A percentile compares a stretch with the other conserved stretches of the same genome.
Evolutionary conservation across 1,284 basidiomycete genomes (phyloP).

Genomic region (Stygiomarasmius scandens): DNA sequence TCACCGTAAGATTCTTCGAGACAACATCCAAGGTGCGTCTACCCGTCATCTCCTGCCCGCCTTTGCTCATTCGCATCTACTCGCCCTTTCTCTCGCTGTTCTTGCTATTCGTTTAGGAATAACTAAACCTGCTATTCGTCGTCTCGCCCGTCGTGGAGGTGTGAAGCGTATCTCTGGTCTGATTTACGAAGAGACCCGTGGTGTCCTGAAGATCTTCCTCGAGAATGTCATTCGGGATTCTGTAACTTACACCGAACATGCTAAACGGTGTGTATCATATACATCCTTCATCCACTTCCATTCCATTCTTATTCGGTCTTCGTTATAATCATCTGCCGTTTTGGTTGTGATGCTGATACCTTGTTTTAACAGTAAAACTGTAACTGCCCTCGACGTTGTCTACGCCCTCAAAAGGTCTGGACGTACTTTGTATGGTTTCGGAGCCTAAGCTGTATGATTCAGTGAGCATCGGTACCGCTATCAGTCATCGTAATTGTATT

Average conservation of each 20-base stretch:
- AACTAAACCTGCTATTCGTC: slow-evolving; percentile 73
- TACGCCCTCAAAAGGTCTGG: slow-evolving; percentile 85
- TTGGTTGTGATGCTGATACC: no score
- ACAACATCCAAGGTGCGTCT: slow-evolving; percentile 63
- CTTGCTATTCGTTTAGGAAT: slow-evolving; percentile 52
- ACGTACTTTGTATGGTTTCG: slow-evolving; percentile 78
- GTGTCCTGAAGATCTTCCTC: slow-evolving; percentile 80
- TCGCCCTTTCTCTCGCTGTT: not conserved
- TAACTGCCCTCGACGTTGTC: slow-evolving; percentile 80
- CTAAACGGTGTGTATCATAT: slow-evolving; percentile 57
- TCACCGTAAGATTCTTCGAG: slow-evolving; percentile 33
- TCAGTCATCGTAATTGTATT: no score
- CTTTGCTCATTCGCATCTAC: not conserved
- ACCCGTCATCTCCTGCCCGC: slow-evolving; percentile 1
- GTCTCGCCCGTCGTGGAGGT: slow-evolving; percentile 86
- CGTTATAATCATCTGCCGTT: not conserved
- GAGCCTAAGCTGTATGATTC: slow-evolving; percentile 51
- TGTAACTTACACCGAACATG: slow-evolving; percentile 87
- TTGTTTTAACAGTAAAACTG: slow-evolving; percentile 69
- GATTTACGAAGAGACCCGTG: slow-evolving; percentile 83
- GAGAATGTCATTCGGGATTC: slow-evolving; percentile 80
- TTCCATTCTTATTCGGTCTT: not conserved
- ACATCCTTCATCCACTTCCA: slow-evolving; percentile 20
- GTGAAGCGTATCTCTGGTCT: slow-evolving; percentile 84
- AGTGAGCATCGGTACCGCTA: no score